Conservation (phyloP, 2,329 filamentous ascomycete species). For the Pleoardoris graminearum region DNA sequence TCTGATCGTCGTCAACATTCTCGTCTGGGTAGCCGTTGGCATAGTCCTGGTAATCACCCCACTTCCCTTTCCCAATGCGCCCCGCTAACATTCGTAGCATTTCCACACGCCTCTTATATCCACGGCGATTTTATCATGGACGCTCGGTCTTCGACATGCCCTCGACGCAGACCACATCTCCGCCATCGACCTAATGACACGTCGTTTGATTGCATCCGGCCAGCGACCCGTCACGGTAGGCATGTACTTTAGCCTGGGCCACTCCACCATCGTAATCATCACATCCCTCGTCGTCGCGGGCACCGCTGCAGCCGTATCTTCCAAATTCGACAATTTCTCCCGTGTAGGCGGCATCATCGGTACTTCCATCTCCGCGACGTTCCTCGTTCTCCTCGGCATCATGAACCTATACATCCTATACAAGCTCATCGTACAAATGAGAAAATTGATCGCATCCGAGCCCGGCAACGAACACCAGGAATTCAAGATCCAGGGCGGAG, state of each 20-base stretch:
- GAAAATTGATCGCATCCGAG: conserved; percentile 59
- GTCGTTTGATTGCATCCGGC: conserved; percentile 81
- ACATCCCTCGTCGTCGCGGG: conserved; percentile 92
- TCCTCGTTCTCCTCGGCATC: conserved; percentile 78
- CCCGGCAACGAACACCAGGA: conserved; percentile 54
- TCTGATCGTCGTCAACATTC: conserved; percentile 57
- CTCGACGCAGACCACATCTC: conserved; percentile 94
- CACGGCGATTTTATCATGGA: conserved; percentile 82
- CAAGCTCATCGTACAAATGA: conserved; percentile 72
- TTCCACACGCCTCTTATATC: conserved; percentile 65
- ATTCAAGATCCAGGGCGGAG: conserved; percentile 74
- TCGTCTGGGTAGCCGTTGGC: conserved; percentile 62
- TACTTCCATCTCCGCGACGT: conserved; percentile 80
- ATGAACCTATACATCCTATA: conserved; percentile 87
- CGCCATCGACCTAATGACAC: conserved; percentile 93
- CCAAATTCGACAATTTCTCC: conserved; percentile 78
- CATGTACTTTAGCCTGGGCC: conserved; percentile 90
- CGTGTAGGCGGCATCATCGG: conserved; percentile 86
- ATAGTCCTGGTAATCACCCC: conserved; percentile 56
- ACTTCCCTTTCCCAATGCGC: not conserved
- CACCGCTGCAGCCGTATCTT: conserved; percentile 79
- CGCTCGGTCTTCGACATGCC: conserved; percentile 88
- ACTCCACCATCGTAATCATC: conserved; percentile 88
- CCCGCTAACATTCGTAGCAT: conserved; percentile 24
- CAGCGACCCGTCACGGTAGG: conserved; percentile 89